These are phyloP conservation scores for Ottelia alismoides DNA, from an alignment of 106 monocot species.

Conservation along the genomic window DNA sequence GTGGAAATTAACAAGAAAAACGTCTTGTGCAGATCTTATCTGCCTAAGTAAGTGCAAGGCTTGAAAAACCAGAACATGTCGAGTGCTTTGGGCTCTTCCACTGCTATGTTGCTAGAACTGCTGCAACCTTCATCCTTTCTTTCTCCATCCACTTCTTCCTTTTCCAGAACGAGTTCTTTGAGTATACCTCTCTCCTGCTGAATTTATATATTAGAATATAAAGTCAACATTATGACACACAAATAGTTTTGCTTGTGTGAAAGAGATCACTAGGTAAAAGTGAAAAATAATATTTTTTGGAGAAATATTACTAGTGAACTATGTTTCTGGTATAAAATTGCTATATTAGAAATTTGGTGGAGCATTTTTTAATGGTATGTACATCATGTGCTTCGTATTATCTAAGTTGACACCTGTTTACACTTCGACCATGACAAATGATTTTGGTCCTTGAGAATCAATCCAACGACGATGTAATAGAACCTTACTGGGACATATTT, in stretches of 20 bases:
- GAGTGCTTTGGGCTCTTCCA: constrained; percentile 24
- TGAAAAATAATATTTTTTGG: background rate
- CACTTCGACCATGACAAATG: too few relatives aligned
- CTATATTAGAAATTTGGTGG: too few relatives aligned
- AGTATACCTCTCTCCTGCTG: constrained; percentile 35
- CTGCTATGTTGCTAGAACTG: background rate
- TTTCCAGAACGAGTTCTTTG: constrained; percentile 29
- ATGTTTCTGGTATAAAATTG: too few relatives aligned
- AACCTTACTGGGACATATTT: too few relatives aligned
- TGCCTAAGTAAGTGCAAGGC: constrained; percentile 60
- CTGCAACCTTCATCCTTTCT: background rate
- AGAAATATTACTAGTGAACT: too few relatives aligned
- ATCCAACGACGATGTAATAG: too few relatives aligned
- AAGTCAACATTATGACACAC: background rate
- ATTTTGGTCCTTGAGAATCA: too few relatives aligned
- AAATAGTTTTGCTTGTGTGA: too few relatives aligned
- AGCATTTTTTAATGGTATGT: too few relatives aligned
- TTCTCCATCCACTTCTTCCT: constrained; percentile 4
- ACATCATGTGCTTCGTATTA: too few relatives aligned
- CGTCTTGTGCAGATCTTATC: constrained; percentile 4
- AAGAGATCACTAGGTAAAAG: background rate
- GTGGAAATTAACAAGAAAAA: too few relatives aligned
- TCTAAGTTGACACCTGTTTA: too few relatives aligned
- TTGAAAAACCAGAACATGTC: constrained; percentile 90
- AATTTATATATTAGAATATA: background rate